Evolutionary conservation across 1,284 basidiomycete genomes (phyloP), one percentile per base, ranked within the genome.

Genomic region (Fomitopsis betulina): DNA sequence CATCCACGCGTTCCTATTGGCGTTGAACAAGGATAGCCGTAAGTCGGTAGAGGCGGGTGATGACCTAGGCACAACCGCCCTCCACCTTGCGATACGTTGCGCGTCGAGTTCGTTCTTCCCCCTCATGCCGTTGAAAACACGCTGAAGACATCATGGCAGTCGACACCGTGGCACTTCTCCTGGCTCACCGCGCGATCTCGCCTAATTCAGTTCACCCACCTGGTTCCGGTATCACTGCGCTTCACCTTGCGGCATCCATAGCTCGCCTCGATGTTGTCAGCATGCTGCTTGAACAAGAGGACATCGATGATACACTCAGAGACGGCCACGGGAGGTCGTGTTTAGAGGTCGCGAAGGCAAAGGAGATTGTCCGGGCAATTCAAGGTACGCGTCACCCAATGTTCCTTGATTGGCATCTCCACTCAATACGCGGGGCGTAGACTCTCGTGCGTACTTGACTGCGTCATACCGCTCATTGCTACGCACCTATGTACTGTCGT

Each of bases 11-110:
- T 91, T 94, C 68, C 78, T 95, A n/a, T 71, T 86, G 7, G 90
- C 93, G 68, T 86, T 94, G 54, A 77, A 79, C 55, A 84, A 85
- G 69, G 81, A 88, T 63, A 79, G 78, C 63, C 76, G 82, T 21
- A 79, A 72, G 30, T 82, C 79, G n/a, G 59, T 69, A 0, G 79
- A 78, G 15, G 73, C 76, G 17, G 68, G 70, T 32, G 68, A 72
- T 23, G 84, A 91, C 66, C 79, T 84, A 2, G 87, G 84, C 7
- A 87, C 91, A 25, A 85, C 88, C 5, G 85, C 93, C 0, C 77
- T 96, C 7, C 93, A 94, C 69, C 83, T 96, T 38, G 93, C 94
- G 4, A 87, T 96, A 15, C 82, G 91, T 54, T 94, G 94, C 67
- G 92, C 87, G 57, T 85, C 87, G 25, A 80, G 92, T 93, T 66